phyloP scores from a whole-genome alignment of 306 rosid species.

The Carpinus fangiana region DNA sequence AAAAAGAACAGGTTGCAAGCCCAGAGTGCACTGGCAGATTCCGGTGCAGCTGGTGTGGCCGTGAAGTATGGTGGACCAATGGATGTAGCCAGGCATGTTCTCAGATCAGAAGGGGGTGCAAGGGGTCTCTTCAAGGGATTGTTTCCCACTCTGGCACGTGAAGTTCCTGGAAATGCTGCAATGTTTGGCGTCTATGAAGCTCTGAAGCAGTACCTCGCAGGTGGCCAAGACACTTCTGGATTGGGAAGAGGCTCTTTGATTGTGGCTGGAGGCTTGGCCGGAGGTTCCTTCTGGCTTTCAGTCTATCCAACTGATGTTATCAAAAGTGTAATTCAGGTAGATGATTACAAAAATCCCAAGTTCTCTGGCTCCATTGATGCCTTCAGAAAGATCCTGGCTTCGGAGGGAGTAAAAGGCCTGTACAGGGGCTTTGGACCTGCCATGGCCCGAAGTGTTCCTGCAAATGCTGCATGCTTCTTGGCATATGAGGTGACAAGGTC shows the following conservation, averaged over 20 bases:
- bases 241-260: slow-evolving; percentile 85
- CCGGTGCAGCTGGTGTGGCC: slow-evolving; percentile 53
- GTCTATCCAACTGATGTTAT: slow-evolving; percentile 93
- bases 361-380: slow-evolving; percentile 81
- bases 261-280: slow-evolving; percentile 91
- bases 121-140: slow-evolving; percentile 89
- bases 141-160: slow-evolving; percentile 88
- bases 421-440: slow-evolving; percentile 98
- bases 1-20: slow-evolving; percentile 78
- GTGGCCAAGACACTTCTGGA: slow-evolving; percentile 73
- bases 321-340: slow-evolving; percentile 90
- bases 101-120: slow-evolving; percentile 80
- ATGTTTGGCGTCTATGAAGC: slow-evolving; percentile 94
- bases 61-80: slow-evolving; percentile 90
- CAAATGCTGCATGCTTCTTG: slow-evolving; percentile 97
- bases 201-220: slow-evolving; percentile 66
- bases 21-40: slow-evolving; percentile 71
- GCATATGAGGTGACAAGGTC: slow-evolving; percentile 91
- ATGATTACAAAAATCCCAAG: slow-evolving; percentile 83
- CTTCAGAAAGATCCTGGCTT: slow-evolving; percentile 60
- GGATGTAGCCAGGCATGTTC: slow-evolving; percentile 88
- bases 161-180: slow-evolving; percentile 91
- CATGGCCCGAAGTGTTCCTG: slow-evolving; percentile 85
- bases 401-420: slow-evolving; percentile 79
- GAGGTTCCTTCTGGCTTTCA: slow-evolving; percentile 69